Conservation (phyloP, 495 filamentous ascomycete species). For the Aspergillus indologenus region DNA sequence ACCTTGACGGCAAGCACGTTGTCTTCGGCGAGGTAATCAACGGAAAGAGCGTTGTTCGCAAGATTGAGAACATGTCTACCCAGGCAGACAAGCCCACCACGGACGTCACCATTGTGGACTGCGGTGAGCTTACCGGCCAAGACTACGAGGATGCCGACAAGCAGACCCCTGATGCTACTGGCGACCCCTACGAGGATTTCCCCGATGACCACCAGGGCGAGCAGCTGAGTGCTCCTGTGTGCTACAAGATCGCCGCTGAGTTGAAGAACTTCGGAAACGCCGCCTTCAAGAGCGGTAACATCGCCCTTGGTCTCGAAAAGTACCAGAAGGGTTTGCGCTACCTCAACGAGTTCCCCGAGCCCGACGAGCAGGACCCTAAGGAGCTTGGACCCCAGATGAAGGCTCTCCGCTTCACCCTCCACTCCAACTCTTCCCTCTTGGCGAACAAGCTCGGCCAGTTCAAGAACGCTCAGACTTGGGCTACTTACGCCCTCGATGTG, state of each 20-base stretch:
- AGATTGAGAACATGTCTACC: constrained; percentile 85
- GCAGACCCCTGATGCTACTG: constrained; percentile 70
- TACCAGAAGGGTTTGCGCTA: constrained; percentile 98
- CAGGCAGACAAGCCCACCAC: constrained; percentile 73
- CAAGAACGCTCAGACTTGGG: constrained; percentile 64
- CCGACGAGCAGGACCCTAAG: constrained; percentile 60
- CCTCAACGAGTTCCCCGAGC: constrained; percentile 79
- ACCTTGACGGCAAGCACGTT: constrained; percentile 92
- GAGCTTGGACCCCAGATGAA: constrained; percentile 66
- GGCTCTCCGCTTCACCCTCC: constrained; percentile 69
- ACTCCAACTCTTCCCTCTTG: constrained; percentile 76
- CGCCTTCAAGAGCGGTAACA: constrained; percentile 78
- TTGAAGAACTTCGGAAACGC: constrained; percentile 90
- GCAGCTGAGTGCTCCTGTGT: constrained; percentile 54
- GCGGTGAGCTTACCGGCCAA: constrained; percentile 75
- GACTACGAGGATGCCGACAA: constrained; percentile 60
- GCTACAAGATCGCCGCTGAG: constrained; percentile 70
- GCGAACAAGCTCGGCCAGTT: constrained; percentile 74
- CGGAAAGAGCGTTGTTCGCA: constrained; percentile 85
- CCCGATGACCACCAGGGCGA: constrained; percentile 78
- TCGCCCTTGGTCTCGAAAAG: constrained; percentile 75
- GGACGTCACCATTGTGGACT: constrained; percentile 76
- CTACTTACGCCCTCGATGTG: constrained; percentile 70
- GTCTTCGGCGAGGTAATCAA: constrained; percentile 62
- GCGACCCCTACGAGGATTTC: constrained; percentile 94